phyloP scores from a whole-genome alignment of 148 eudicot genomes.

The Cornus suecica region DNA sequence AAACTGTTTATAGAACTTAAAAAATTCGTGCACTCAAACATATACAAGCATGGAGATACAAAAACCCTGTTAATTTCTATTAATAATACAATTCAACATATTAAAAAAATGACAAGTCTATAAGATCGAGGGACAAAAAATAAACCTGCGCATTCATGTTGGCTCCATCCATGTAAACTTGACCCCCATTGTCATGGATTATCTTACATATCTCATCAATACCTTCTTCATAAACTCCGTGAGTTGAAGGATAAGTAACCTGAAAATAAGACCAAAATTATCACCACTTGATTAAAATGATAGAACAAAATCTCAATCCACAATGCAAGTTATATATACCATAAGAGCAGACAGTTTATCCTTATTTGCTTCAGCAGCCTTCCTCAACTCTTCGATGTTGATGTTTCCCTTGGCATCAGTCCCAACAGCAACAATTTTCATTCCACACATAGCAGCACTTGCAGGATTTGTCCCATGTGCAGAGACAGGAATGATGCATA shows the following conservation, averaged over 20 bases:
- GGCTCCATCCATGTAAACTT: constrained; percentile 99
- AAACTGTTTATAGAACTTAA: too few relatives aligned
- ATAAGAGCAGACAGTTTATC: constrained; percentile 85
- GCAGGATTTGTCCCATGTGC: constrained; percentile 99
- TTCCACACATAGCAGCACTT: constrained; percentile 99
- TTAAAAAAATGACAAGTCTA: not conserved
- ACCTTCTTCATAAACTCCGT: constrained; percentile 98
- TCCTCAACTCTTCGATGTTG: constrained; percentile 76
- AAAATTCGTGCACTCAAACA: not conserved
- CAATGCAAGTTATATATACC: constrained; percentile 36
- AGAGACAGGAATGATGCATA: constrained; percentile 94
- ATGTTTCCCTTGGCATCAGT: constrained; percentile 98
- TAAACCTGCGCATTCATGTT: constrained; percentile 99
- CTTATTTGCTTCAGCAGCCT: constrained; percentile 91
- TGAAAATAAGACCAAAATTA: constrained; percentile 20
- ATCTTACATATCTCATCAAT: constrained; percentile 97
- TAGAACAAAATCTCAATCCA: not conserved
- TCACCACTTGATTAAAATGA: not conserved
- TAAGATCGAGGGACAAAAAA: not conserved
- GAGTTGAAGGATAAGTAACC: constrained; percentile 99
- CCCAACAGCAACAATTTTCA: constrained; percentile 93
- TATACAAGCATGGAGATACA: not conserved
- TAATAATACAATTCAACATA: not conserved
- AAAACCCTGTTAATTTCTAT: not conserved
- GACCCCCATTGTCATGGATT: constrained; percentile 98